Evolutionary conservation across 2,329 filamentous ascomycete species (phyloP).

Genomic region (Drechslera avenae): DNA sequence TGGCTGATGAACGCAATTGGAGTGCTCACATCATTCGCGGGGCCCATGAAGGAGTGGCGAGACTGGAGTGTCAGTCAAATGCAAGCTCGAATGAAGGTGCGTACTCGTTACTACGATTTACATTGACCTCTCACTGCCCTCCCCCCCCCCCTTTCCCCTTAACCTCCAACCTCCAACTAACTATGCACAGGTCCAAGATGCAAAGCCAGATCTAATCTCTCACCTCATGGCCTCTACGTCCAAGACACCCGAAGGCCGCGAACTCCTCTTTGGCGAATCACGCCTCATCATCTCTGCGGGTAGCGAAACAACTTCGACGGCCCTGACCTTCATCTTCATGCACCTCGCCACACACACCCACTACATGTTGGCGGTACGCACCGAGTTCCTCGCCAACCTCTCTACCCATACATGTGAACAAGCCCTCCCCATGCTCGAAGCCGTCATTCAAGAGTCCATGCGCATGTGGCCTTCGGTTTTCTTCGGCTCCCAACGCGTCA

Average conservation of each 20-base stretch:
- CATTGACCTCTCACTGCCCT: no score
- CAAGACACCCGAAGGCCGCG: constrained; percentile 16
- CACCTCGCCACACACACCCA: constrained; percentile 30
- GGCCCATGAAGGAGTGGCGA: constrained; percentile 34
- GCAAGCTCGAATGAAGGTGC: constrained; percentile 28
- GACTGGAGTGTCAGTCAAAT: constrained; percentile 34
- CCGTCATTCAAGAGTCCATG: constrained; percentile 35
- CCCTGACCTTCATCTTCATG: constrained; percentile 58
- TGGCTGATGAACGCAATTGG: constrained; percentile 37
- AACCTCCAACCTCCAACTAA: neutral
- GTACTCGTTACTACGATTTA: no score
- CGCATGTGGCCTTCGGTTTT: constrained; percentile 37
- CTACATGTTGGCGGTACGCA: constrained; percentile 24
- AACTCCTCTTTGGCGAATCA: constrained; percentile 36
- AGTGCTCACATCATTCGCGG: constrained; percentile 23
- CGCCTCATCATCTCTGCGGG: constrained; percentile 41
- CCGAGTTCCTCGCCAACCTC: constrained; percentile 21
- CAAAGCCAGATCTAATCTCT: constrained; percentile 28
- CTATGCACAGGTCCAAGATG: constrained; percentile 15
- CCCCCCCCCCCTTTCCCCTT: no score
- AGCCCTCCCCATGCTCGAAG: constrained; percentile 25
- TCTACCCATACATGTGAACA: constrained; percentile 15
- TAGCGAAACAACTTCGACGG: constrained; percentile 57
- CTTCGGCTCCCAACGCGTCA: constrained; percentile 34
- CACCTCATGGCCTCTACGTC: constrained; percentile 32